Evolutionary conservation across 345 rosid species (phyloP).

Genomic region (Salix viminalis): DNA sequence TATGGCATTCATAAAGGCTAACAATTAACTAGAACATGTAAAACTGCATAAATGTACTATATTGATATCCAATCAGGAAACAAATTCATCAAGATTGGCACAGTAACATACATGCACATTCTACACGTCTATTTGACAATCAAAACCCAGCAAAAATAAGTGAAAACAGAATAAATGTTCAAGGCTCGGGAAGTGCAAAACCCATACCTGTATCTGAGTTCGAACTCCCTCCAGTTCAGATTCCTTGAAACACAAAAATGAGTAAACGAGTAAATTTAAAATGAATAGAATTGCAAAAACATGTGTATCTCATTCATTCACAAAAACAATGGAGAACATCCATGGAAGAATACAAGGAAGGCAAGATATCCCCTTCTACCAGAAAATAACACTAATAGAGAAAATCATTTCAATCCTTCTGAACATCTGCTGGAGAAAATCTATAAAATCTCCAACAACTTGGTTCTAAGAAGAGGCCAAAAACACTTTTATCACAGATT

Average conservation of each 20-base stretch:
- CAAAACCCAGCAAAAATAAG: background rate
- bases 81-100: background rate
- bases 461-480: background rate
- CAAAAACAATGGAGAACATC: background rate
- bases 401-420: background rate
- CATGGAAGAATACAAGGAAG: background rate
- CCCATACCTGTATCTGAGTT: constrained; percentile 72
- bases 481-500: background rate
- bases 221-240: constrained; percentile 80
- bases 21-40: background rate
- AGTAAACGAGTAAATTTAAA: background rate
- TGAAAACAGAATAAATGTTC: background rate
- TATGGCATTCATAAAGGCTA: background rate
- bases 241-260: constrained; percentile 43
- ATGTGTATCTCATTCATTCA: background rate
- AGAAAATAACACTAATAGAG: background rate
- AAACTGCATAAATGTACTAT: background rate
- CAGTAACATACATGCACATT: background rate
- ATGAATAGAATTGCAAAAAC: background rate
- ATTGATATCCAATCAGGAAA: background rate
- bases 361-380: background rate
- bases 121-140: background rate
- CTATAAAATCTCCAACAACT: background rate
- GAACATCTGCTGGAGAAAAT: background rate
- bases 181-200: background rate